Conservation (phyloP, 257 asterid species). For the Mitragyna speciosa region DNA sequence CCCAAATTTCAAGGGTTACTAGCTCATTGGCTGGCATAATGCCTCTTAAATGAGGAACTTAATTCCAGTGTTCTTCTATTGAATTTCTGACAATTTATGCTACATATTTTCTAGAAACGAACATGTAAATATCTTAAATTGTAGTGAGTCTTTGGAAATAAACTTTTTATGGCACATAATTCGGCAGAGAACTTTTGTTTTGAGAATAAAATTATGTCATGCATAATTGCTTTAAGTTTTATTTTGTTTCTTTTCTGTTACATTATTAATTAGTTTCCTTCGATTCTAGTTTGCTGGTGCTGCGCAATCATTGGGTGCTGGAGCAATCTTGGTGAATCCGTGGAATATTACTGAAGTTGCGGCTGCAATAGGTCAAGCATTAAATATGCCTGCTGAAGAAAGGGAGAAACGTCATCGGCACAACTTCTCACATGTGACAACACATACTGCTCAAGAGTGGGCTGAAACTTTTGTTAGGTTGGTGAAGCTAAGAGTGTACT, state of each 20-base stretch:
- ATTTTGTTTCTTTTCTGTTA: conserved; percentile 1
- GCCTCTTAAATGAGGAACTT: neutral
- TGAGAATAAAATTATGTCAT: neutral
- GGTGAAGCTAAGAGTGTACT: conserved; percentile 23
- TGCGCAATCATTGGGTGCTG: conserved; percentile 98
- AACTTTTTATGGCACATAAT: neutral
- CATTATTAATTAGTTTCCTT: neutral
- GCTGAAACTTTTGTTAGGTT: conserved; percentile 95
- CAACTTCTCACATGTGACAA: conserved; percentile 83
- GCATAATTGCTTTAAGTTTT: neutral
- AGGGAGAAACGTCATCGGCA: conserved; percentile 91
- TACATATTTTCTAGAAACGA: neutral
- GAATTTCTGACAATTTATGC: neutral
- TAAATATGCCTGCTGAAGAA: conserved; percentile 79
- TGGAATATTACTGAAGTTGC: conserved; percentile 96
- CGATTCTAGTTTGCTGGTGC: conserved; percentile 92
- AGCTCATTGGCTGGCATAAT: neutral
- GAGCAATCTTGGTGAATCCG: conserved; percentile 96
- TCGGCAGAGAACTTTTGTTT: neutral
- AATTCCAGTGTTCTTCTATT: neutral
- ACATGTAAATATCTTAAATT: neutral
- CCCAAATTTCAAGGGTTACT: neutral
- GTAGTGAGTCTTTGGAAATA: neutral
- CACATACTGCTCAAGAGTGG: conserved; percentile 98
- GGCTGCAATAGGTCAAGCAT: conserved; percentile 59